A percentile compares a stretch with the other conserved stretches of the same genome.
phyloP scores from a whole-genome alignment of 257 asterid genomes.

The Plantago elongata region DNA sequence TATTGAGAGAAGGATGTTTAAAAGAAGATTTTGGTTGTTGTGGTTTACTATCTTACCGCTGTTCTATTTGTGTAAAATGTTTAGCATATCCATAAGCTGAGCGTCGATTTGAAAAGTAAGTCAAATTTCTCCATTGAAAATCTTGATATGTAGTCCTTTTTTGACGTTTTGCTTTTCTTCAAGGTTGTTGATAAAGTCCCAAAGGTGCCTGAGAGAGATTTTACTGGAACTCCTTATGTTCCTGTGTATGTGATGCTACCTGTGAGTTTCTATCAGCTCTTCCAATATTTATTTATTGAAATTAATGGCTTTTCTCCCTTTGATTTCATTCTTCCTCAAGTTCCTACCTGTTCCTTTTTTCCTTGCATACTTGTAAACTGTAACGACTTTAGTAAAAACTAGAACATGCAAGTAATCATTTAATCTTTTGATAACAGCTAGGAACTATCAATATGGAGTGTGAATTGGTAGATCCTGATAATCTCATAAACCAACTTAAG shows the following conservation, averaged over 20 bases:
- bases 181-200: slow-evolving; percentile 22
- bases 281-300: neutral
- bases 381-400: neutral
- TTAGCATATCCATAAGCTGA: slow-evolving; percentile 5
- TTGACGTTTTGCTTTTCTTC: slow-evolving; percentile 7
- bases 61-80: neutral
- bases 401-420: slow-evolving; percentile 1
- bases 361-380: neutral
- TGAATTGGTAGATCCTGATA: slow-evolving; percentile 50
- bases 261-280: slow-evolving; percentile 40
- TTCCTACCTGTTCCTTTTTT: slow-evolving; percentile 9
- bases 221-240: slow-evolving; percentile 57
- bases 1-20: neutral
- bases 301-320: neutral
- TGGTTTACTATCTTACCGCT: neutral
- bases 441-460: slow-evolving; percentile 52
- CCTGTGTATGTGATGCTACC: slow-evolving; percentile 74
- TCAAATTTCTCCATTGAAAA: neutral
- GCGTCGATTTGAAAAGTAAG: neutral
- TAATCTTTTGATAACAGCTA: slow-evolving; percentile 34
- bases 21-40: neutral
- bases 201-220: slow-evolving; percentile 48
- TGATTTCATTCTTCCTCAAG: neutral
- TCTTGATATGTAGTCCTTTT: slow-evolving; percentile 2
- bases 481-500: slow-evolving; percentile 40